Evolutionary conservation across 2,329 filamentous ascomycete genomes (phyloP).

Genomic region (Tolypocladium tropicale): DNA sequence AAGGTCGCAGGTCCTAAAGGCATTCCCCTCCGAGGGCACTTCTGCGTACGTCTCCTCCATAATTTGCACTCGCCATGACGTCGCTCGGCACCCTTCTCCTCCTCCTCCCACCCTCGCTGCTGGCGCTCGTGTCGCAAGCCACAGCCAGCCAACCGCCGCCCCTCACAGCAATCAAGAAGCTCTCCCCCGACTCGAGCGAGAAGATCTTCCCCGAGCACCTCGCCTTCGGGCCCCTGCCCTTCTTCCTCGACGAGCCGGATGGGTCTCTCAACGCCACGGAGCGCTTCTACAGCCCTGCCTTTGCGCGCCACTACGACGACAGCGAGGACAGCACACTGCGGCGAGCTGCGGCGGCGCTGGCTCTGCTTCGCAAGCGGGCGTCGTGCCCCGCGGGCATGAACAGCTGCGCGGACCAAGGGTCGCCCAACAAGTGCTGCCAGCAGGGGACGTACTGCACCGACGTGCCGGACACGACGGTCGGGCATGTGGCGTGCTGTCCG

Average conservation of each 20-base stretch:
- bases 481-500: conserved; percentile 68
- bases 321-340: conserved; percentile 21
- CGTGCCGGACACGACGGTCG: conserved; percentile 51
- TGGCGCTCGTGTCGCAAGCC: conserved; percentile 19
- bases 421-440: conserved; percentile 63
- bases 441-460: conserved; percentile 55
- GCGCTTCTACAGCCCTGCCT: conserved; percentile 35
- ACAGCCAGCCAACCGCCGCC: conserved; percentile 20
- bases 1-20: background rate
- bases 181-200: conserved; percentile 58
- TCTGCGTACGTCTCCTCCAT: too few relatives aligned
- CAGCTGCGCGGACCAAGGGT: conserved; percentile 53
- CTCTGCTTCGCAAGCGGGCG: conserved; percentile 42
- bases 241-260: conserved; percentile 17
- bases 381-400: conserved; percentile 60
- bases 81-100: background rate
- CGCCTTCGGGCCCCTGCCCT: conserved; percentile 29
- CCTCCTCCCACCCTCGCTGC: conserved; percentile 3
- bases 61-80: background rate
- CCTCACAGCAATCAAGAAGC: conserved; percentile 60
- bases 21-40: too few relatives aligned
- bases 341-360: conserved; percentile 35
- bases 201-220: conserved; percentile 66
- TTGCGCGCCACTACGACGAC: conserved; percentile 34
- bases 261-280: conserved; percentile 8